phyloP scores from a whole-genome alignment of 139 green algal species.

The Closterium sp. region DNA sequence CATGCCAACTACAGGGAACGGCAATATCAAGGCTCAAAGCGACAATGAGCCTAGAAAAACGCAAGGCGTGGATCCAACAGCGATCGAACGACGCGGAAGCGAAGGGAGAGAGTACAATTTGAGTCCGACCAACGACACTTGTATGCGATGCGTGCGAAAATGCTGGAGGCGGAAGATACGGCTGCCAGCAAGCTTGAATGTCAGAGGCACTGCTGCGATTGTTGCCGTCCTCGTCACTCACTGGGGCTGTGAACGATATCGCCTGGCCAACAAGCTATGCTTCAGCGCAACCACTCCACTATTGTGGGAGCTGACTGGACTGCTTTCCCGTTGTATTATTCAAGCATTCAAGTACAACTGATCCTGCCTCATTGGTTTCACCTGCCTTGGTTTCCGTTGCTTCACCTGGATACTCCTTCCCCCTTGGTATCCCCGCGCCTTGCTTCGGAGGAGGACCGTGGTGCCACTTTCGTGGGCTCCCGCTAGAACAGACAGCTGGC shows the following conservation, averaged over 20 bases:
- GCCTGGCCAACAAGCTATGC: not conserved
- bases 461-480: not conserved
- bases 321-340: no score
- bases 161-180: not conserved
- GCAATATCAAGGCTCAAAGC: not conserved
- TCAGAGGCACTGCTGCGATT: not conserved
- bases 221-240: not conserved
- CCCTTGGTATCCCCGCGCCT: not conserved
- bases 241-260: not conserved
- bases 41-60: not conserved
- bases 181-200: not conserved
- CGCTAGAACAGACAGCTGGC: no score
- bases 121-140: no score
- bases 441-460: not conserved
- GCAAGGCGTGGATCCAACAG: no score
- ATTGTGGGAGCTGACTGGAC: no score
- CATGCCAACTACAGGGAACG: not conserved
- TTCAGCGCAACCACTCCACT: not conserved
- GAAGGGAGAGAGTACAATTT: not conserved
- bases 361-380: no score
- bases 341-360: no score
- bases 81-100: not conserved
- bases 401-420: no score
- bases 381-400: no score
- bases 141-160: no score